Base-by-base conservation (phyloP, 2,329 filamentous ascomycete genomes). In the Paramyrothecium roridum region DNA sequence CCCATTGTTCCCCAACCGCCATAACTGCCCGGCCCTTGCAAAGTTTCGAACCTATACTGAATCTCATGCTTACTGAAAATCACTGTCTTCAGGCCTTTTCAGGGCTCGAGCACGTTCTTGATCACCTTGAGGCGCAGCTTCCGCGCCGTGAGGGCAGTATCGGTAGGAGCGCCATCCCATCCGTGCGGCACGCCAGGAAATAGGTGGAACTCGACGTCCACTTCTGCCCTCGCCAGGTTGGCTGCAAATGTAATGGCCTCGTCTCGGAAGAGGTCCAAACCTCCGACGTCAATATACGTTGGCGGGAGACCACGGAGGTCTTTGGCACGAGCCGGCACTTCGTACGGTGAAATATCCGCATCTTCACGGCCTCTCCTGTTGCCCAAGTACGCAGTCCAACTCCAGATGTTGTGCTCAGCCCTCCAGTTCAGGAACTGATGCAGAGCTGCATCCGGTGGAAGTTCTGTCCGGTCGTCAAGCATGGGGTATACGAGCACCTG, bases 181-280 rank as follows among this genome's bases (percentile, higher is more conserved):
- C 64, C 71, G 57, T 78, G 75, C 3, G 71, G 71, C 30, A 77
- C 53, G 2, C 74, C 76, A 1, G 68, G 66, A 62, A 72, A 76
- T 47, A 76, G 40, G 52, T 76, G 74, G 8, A 76, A 63, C 60
- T 77, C 75, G 2, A 74, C 63, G 48, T 70, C 64, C 7, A 73
- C 67, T 13, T 64, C 62, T 8, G 63, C 70, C 58, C 54, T 54
- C 2, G 60, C 59, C 52, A 76, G 56, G 54, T 63, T 60, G 10
- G 50, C 53, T 17, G 63, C 73, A 57, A 67, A 76, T 48, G 60
- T 59, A 1, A 70, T 13, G n/a, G 55, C 54, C 58, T 76, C 74
- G 8, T 67, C 67, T 11, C 63, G 48, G 56, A 77, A 78, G 16
- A 77, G 34, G 48, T 77, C 74, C 47, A 76, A 56, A 4, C 60